Conservation (phyloP, 2,329 filamentous ascomycete species). For the Fusarium armeniacum region DNA sequence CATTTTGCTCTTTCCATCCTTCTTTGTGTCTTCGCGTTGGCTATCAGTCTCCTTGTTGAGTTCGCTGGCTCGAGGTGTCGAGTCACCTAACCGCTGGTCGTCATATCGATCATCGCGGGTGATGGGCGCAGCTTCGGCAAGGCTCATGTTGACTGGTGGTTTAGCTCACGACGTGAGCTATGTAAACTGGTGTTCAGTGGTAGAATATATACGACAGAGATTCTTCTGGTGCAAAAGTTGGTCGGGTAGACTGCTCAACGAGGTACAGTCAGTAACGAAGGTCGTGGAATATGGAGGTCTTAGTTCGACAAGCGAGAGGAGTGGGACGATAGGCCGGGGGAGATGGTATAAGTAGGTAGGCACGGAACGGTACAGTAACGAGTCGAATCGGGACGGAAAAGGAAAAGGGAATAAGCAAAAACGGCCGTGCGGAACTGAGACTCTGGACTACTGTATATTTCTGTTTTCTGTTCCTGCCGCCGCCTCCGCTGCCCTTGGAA, state of each 20-base stretch:
- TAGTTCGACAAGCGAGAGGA: constrained; percentile 35
- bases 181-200: constrained; percentile 3
- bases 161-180: constrained; percentile 4
- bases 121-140: constrained; percentile 49
- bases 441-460: constrained; percentile 11
- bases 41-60: constrained; percentile 61
- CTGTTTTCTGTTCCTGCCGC: constrained; percentile 13
- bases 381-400: constrained; percentile 1
- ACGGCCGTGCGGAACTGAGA: constrained; percentile 44
- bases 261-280: constrained; percentile 36
- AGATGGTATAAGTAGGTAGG: constrained; percentile 13
- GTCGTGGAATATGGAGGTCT: constrained; percentile 34
- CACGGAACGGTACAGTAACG: neutral
- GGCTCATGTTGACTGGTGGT: constrained; percentile 48
- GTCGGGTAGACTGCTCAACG: constrained; percentile 26
- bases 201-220: neutral
- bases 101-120: constrained; percentile 43
- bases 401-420: constrained; percentile 15
- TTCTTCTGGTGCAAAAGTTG: constrained; percentile 16
- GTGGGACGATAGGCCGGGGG: constrained; percentile 11
- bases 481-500: constrained; percentile 37
- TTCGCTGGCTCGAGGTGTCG: constrained; percentile 52
- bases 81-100: constrained; percentile 50
- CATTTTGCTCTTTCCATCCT: constrained; percentile 62
- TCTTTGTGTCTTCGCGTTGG: constrained; percentile 38